A percentile compares a stretch with the other conserved stretches of the same genome.
phyloP scores from a whole-genome alignment of 441 rosid species.

The Pelargonium cotyledonis region DNA sequence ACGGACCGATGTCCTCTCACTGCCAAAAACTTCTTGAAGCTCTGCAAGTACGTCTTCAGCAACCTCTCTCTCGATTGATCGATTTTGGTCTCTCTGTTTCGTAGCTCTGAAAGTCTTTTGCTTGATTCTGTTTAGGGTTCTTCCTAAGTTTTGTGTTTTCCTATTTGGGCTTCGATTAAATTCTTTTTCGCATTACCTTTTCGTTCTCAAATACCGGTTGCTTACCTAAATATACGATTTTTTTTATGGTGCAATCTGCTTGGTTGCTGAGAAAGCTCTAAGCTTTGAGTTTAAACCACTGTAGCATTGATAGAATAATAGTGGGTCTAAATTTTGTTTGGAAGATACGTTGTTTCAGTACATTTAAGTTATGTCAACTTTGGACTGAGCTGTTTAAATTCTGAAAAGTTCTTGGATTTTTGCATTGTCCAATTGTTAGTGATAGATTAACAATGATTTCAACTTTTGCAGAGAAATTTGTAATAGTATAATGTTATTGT shows the following conservation, averaged over 20 bases:
- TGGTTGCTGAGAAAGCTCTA: not conserved
- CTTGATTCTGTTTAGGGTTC: not conserved
- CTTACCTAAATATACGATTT: not conserved
- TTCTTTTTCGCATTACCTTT: not conserved
- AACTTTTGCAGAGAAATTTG: not conserved
- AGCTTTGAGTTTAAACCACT: not conserved
- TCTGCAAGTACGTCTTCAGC: conserved; percentile 59
- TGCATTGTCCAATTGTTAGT: not conserved
- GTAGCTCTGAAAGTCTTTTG: not conserved
- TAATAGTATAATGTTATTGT: too few relatives aligned
- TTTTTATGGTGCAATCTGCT: not conserved
- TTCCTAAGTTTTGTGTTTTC: not conserved
- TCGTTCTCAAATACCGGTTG: not conserved
- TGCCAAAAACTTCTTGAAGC: conserved; percentile 87
- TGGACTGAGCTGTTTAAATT: too few relatives aligned
- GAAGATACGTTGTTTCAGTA: not conserved
- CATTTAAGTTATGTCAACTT: not conserved
- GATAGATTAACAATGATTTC: not conserved
- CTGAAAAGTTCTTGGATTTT: too few relatives aligned
- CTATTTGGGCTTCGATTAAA: not conserved
- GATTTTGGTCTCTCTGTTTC: not conserved
- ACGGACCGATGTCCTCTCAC: conserved; percentile 72
- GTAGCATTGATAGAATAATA: not conserved
- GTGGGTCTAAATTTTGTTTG: not conserved
- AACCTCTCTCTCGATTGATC: not conserved